phyloP scores from a whole-genome alignment of 805 yeast genomes.

The Dipodascus albidus region DNA sequence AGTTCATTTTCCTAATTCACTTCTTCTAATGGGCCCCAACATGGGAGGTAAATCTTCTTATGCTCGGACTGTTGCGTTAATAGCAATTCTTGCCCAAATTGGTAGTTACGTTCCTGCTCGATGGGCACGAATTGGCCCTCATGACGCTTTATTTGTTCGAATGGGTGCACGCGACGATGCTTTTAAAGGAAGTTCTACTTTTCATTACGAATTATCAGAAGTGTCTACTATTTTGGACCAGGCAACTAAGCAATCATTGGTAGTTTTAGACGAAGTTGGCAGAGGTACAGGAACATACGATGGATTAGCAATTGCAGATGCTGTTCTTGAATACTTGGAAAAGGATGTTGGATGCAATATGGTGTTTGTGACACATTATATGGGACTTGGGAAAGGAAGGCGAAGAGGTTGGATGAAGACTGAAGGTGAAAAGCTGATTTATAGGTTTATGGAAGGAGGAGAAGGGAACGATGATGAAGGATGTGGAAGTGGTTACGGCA shows the following conservation, averaged over 20 bases:
- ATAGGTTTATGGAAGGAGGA: background rate
- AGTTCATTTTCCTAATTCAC: conserved; percentile 20
- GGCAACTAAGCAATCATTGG: conserved; percentile 44
- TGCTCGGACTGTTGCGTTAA: conserved; percentile 59
- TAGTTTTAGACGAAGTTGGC: conserved; percentile 67
- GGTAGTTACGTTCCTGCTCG: conserved; percentile 70
- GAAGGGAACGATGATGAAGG: conserved; percentile 62
- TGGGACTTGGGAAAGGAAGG: background rate
- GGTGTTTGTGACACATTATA: background rate
- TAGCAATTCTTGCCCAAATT: conserved; percentile 59
- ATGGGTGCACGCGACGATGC: conserved; percentile 82
- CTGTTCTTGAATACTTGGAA: conserved; percentile 49
- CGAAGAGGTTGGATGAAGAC: background rate
- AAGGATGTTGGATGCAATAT: background rate
- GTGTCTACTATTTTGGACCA: conserved; percentile 43
- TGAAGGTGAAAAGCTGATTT: background rate
- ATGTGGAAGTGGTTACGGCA: conserved; percentile 62
- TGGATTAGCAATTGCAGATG: conserved; percentile 72
- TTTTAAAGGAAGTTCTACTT: conserved; percentile 67
- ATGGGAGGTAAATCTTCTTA: conserved; percentile 84
- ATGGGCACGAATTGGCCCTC: conserved; percentile 49
- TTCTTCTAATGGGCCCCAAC: conserved; percentile 82
- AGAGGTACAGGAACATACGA: conserved; percentile 66
- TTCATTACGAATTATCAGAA: conserved; percentile 66
- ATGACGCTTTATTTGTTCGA: conserved; percentile 32